Evolutionary conservation across 2,329 filamentous ascomycete species (phyloP), one percentile per base, ranked within the genome.

Genomic region (Aspergillus pseudoterreus): DNA sequence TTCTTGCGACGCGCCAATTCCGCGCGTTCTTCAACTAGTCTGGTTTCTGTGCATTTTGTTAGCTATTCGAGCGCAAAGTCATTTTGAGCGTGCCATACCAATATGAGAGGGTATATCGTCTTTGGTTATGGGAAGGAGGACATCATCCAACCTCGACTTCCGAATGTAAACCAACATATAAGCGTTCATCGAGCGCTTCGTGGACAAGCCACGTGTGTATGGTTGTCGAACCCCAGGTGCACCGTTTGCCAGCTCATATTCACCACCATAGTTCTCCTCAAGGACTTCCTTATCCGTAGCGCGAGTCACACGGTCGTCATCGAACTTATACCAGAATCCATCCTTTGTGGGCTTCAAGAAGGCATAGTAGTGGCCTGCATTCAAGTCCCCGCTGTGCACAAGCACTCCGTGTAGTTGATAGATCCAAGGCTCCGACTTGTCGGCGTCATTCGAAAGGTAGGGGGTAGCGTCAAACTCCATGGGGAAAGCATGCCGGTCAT

Each of bases 111-210:
- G 95, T 14, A 91, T 89, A 63, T 95, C 87, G 2, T 87, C 81
- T 57, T 87, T 80, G n/a, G 82, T 80, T 35, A 94, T 87, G 0
- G 85, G 82, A 39, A 86, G 83, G 48, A 99, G 79, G 44, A 97
- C 86, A 58, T 88, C 81, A 64, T 96, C 88, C n/a, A 95, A 73
- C 51, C 86, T 83, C 47, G 86, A 88, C 68, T 96, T 89, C 43
- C 94, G 86, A 58, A 99, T 90, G 67, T 99, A 99, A 2, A 99
- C 95, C 78, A 99, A 75, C 94, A 99, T 99, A 78, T 99, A 99
- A 4, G 94, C 95, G 69, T 92, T 99, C 80, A 86, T 87, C 2
- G 83, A 86, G 43, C 83, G 77, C 63, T 87, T 87, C 3, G 82
- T 80, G 2, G 83, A 85, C 69, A 82, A 78, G 17, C 81, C 81